phyloP scores from a whole-genome alignment of 768 basidiomycete genomes.

The Hortiboletus flavorubellus region DNA sequence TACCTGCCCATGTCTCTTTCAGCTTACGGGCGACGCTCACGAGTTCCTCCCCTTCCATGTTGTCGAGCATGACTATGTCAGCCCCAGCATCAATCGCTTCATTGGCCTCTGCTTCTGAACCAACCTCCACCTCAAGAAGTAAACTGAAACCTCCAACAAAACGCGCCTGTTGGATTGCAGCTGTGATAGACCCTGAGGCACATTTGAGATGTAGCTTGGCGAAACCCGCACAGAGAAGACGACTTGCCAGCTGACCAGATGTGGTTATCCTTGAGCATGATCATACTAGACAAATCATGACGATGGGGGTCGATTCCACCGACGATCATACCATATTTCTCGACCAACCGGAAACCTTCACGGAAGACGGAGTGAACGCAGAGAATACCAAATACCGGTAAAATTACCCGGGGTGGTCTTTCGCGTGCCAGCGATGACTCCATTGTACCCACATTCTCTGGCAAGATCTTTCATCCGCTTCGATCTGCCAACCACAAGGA shows the following conservation, averaged over 20 bases:
- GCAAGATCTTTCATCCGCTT: slow-evolving; percentile 79
- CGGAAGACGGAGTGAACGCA: slow-evolving; percentile 6
- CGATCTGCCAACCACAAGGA: slow-evolving; percentile 52
- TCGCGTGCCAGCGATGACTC: slow-evolving; percentile 89
- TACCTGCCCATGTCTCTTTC: slow-evolving; percentile 75
- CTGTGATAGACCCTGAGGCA: slow-evolving; percentile 76
- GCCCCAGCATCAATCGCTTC: slow-evolving; percentile 97
- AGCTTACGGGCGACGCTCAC: slow-evolving; percentile 63
- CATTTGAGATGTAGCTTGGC: slow-evolving; percentile 4
- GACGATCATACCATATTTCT: slow-evolving; percentile 98
- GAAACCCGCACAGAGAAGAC: not conserved
- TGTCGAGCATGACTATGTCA: slow-evolving; percentile 94
- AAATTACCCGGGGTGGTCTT: slow-evolving; percentile 88
- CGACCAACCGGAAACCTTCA: slow-evolving; percentile 87
- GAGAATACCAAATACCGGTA: not conserved
- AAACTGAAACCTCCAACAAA: slow-evolving; percentile 88
- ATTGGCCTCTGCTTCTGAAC: slow-evolving; percentile 84
- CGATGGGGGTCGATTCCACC: slow-evolving; percentile 96
- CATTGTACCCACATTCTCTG: slow-evolving; percentile 71
- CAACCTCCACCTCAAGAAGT: slow-evolving; percentile 91
- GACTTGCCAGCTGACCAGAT: slow-evolving; percentile 89
- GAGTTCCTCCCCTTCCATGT: slow-evolving; percentile 78
- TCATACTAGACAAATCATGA: slow-evolving; percentile 97
- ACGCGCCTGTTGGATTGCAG: slow-evolving; percentile 82
- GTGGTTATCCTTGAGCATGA: slow-evolving; percentile 99